Conservation (phyloP, 805 yeast species). For the Zygosaccharomyces rouxii region DNA sequence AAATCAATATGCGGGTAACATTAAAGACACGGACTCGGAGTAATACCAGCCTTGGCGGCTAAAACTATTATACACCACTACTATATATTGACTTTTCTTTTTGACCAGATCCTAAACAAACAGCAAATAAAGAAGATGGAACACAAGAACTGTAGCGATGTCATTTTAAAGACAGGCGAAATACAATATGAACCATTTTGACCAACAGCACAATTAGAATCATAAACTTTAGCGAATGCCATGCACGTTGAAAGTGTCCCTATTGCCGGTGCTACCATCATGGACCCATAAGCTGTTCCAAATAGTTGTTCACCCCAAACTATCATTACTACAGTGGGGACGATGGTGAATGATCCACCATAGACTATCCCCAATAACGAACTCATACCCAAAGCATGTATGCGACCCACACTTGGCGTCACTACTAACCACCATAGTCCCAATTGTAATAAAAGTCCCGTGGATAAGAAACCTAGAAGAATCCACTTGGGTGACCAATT, state of each 20-base stretch:
- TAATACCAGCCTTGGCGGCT: background rate
- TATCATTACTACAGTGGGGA: constrained; percentile 77
- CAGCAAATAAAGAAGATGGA: constrained; percentile 10
- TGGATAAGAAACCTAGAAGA: constrained; percentile 31
- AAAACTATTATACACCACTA: background rate
- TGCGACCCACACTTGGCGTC: constrained; percentile 24
- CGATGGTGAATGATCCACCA: constrained; percentile 81
- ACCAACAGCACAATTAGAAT: constrained; percentile 32
- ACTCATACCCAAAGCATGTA: constrained; percentile 30
- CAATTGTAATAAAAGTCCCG: constrained; percentile 39
- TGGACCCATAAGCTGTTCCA: constrained; percentile 91
- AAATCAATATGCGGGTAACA: background rate
- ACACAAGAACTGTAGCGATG: constrained; percentile 15
- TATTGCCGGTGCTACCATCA: constrained; percentile 82
- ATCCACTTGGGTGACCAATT: constrained; percentile 33
- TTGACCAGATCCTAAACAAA: constrained; percentile 14
- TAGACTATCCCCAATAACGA: constrained; percentile 63
- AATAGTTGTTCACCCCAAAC: constrained; percentile 85
- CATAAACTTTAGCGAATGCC: constrained; percentile 62
- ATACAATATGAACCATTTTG: constrained; percentile 18
- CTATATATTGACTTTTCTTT: constrained; percentile 2
- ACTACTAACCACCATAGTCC: constrained; percentile 17
- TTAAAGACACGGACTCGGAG: background rate
- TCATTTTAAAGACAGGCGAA: constrained; percentile 19
- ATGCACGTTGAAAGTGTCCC: constrained; percentile 70